Conservation (phyloP, 257 asterid genomes). For the Linaria vulgaris region DNA sequence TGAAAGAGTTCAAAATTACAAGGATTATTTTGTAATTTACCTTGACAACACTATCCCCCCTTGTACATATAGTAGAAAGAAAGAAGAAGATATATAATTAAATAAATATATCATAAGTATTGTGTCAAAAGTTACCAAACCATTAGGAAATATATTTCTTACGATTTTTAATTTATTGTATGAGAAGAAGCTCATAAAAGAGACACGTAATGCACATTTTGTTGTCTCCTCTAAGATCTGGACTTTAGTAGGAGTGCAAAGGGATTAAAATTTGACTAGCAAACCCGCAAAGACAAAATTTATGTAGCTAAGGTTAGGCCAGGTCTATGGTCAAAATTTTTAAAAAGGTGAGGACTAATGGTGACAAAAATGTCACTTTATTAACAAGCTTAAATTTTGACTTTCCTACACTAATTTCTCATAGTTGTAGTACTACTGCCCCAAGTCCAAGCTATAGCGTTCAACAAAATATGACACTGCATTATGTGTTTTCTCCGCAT, state of each 20-base stretch:
- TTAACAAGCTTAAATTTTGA: conserved; percentile 28
- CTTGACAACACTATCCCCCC: too few species aligned
- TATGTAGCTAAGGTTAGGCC: conserved; percentile 43
- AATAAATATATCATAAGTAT: too few species aligned
- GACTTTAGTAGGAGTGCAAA: conserved; percentile 9
- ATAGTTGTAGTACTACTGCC: neutral
- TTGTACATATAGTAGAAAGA: too few species aligned
- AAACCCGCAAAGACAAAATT: conserved; percentile 23
- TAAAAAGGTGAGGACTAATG: conserved; percentile 24
- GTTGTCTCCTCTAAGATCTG: too few species aligned
- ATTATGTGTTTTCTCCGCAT: neutral
- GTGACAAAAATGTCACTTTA: conserved; percentile 25
- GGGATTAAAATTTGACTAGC: conserved; percentile 28
- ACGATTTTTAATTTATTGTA: too few species aligned
- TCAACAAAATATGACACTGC: conserved; percentile 3
- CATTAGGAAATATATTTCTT: too few species aligned
- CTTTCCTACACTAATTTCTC: conserved; percentile 7
- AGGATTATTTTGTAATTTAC: too few species aligned
- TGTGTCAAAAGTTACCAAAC: too few species aligned
- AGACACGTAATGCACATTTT: too few species aligned
- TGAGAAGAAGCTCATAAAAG: too few species aligned
- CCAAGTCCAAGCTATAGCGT: neutral
- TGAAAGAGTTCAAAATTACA: too few species aligned
- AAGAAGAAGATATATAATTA: too few species aligned
- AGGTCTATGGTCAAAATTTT: conserved; percentile 20